Conservation (phyloP, 225 moss, liverwort and hornwort species). For the Physcomitrellopsis africana region DNA sequence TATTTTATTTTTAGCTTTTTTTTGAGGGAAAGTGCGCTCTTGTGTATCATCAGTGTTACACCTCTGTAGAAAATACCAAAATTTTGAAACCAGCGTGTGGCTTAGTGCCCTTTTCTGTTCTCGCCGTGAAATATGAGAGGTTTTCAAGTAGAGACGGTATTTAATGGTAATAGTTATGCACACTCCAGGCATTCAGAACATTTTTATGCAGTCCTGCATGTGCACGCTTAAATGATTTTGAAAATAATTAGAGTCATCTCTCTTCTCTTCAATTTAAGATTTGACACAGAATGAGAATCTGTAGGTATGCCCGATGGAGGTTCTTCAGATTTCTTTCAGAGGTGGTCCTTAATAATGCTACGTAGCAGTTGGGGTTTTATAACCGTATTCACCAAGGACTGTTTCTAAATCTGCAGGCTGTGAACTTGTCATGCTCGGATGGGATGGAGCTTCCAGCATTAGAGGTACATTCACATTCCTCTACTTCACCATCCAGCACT, state of each 20-base stretch:
- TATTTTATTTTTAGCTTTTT: background rate
- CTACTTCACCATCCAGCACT: background rate
- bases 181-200: background rate
- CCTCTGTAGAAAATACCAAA: too few species aligned
- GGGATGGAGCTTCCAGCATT: constrained; percentile 25
- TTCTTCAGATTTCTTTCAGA: too few species aligned
- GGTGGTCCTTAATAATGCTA: background rate
- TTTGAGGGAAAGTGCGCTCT: background rate
- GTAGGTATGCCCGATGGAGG: background rate
- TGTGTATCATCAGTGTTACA: background rate
- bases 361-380: too few species aligned
- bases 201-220: too few species aligned
- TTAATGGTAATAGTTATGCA: background rate
- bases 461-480: constrained; percentile 20
- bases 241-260: too few species aligned
- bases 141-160: background rate
- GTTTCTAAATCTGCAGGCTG: constrained; percentile 26
- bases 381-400: background rate
- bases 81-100: too few species aligned
- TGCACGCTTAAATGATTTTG: too few species aligned
- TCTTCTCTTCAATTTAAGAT: too few species aligned
- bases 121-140: too few species aligned
- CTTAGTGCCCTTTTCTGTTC: too few species aligned
- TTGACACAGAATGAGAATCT: too few species aligned
- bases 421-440: constrained; percentile 37